Base-by-base conservation (phyloP, 2,329 filamentous ascomycete genomes). In the Phaeosphaeriaceae sp. region DNA sequence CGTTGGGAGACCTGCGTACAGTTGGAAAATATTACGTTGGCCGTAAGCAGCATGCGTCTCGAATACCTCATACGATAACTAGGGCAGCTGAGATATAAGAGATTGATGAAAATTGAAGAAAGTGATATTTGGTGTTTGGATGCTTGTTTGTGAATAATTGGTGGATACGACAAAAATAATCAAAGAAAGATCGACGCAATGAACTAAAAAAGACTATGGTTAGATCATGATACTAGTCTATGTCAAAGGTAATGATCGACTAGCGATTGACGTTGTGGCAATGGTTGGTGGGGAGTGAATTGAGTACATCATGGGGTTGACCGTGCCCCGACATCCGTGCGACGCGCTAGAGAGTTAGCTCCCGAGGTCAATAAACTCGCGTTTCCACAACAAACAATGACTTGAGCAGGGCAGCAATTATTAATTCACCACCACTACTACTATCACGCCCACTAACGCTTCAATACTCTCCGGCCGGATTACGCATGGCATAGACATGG, bases 361-460 rank as follows among this genome's bases (percentile, higher is more conserved):
- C 15, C 23, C 37, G 29, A 6, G 3, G 17, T 28, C 12, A 30
- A 42, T 29, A 23, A 43, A 40, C 30, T 13, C 52, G 56, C 42
- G 48, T 60, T 55, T 47, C 52, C 54, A 60, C 54, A 61, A 63
- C 58, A 61, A 63, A 61, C 58, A 63, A 46, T 36, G 23, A 42
- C 41, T 18, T 29, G 33, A 44, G 29, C 29, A 35, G 40, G 39
- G 29, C 50, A 46, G 11, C 48, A 55, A 57, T 64, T 65, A 46
- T 61, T 66, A 64, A 54, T 42, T 7, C 28, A 40, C 46, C 37
- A 40, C 50, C n/a, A n/a, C n/a, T n/a, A n/a, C n/a, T n/a, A n/a
- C n/a, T n/a, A n/a, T n/a, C n/a, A n/a, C n/a, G n/a, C n/a, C n/a
- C n/a, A n/a, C n/a, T n/a, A 32, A 42, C 43, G 43, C 35, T 30